Evolutionary conservation across 2,329 filamentous ascomycete species (phyloP).

Genomic region (Beauveria sp.): DNA sequence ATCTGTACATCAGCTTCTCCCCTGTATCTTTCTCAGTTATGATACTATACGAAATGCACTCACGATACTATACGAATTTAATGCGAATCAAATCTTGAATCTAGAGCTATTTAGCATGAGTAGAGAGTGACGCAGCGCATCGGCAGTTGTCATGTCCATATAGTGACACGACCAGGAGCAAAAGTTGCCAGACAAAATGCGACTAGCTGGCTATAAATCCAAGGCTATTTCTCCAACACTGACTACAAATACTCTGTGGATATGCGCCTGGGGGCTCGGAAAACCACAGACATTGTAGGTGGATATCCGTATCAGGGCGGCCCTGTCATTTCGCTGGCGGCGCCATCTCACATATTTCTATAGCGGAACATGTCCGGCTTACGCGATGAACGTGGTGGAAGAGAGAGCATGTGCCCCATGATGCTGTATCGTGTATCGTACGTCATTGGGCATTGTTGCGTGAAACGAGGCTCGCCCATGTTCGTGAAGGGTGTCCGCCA

Average conservation of each 20-base stretch:
- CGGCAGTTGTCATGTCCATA: not conserved
- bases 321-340: not conserved
- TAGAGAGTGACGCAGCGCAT: not conserved
- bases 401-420: not conserved
- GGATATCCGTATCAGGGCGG: not conserved
- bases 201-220: not conserved
- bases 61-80: constrained; percentile 1
- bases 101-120: not conserved
- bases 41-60: not conserved
- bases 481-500: not conserved
- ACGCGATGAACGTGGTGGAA: not conserved
- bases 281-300: not conserved
- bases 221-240: not conserved
- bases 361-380: constrained; percentile 1
- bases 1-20: not conserved
- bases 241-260: not conserved
- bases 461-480: not conserved
- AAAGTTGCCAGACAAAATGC: not conserved
- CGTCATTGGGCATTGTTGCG: not conserved
- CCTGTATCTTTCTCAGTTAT: not conserved
- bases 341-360: not conserved
- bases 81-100: not conserved
- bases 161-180: not conserved
- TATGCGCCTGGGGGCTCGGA: not conserved
- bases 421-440: not conserved